Evolutionary conservation across 208 protist genomes (phyloP), one percentile per base, ranked within the genome.

Genomic region (Acanthamoeba rhysodes): DNA sequence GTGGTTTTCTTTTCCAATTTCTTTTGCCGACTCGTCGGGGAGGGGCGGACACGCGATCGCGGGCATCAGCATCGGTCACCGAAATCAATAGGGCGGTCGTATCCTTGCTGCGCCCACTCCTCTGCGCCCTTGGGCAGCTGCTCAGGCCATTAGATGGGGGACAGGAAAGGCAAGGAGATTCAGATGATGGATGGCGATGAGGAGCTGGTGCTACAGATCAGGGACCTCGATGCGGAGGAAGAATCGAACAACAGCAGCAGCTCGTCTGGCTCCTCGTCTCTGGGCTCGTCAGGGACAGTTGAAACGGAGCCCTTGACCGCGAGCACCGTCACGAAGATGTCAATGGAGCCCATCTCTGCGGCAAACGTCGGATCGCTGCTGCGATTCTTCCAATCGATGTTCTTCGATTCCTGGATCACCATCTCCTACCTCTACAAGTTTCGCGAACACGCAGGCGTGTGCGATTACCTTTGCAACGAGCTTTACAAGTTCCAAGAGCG

Each of bases 391-490:
- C 82, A 90, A 27, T 90, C 53, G 12, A 90, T 70, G 82, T 90
- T 70, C 82, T 90, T 90, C 45, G 82, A 90, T 45, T 90, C 82
- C 22, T 90, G 82, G 82, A 70, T 90, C 53, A 68, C 82, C 82
- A 59, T 90, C 82, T 68, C 32, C 48, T 90, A 90, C 32, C 57
- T 90, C 53, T 68, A 90, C 82, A 90, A 68, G 32, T 90, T 70
- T 41, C 53, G 53, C 53, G 53, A 90, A 6, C 82, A 90, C 55
- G 82, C 82, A 9, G 82, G 82, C 82, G 82, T 90, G 50, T 68
- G 57, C 29, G 82, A 90, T 68, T 90, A 90, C 82, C 82, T 90
- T 14, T 90, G 82, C 82, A 90, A 90, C 24, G 53, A 90, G 82
- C 82, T 90, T 29, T 90, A 90, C 82, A 70, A 59, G 50, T 90